Base-by-base conservation (phyloP, 1,284 basidiomycete genomes). In the Puccinia horiana region DNA sequence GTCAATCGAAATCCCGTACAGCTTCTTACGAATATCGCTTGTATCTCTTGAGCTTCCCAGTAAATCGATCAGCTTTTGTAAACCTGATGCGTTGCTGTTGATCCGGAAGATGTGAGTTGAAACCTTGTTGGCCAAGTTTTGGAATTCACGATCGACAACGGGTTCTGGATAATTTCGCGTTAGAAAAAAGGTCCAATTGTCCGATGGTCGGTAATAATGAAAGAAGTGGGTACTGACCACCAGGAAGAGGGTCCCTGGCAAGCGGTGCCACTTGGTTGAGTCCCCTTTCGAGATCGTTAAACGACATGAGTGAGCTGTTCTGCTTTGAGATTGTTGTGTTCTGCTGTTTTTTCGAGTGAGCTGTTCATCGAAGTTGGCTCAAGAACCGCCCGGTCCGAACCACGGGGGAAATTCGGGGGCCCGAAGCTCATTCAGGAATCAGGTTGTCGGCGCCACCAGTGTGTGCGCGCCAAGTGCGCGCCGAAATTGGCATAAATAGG, bases 71-170 rank as follows among this genome's bases (percentile, higher is more conserved):
- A 96, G 90, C 86, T 94, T 94, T 86, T 95, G 88, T 76, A 99
- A 96, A 18, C 94, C 96, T 85, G 96, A 93, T 8, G 98, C 95
- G 88, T 99, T 99, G 83, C 93, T 91, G 86, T 97, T 96, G 89
- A 99, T 95, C 90, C 98, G 98, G 92, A 99, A 98, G 83, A 98
- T 93, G 87, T 98, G 96, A 23, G 98, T 90, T 0, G 94, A 94
- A 75, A 99, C 90, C 26, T 93, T 93, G 37, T 92, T 92, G 85
- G 97, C 94, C 26, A 98, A 89, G 63, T 89, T 89, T 29, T 90
- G 89, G 87, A 98, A 99, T 58, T 85, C 37, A 29, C 29, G 69
- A 47, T 81, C 79, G 20, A 56, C 65, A 18, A 44, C n/a, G 23
- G 70, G 70, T 44, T 74, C 79, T 73, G n/a, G 9, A 52, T 52